Percentiles rank a stretch among this genome's conserved stretches.
These are phyloP conservation scores for Echites panduratus DNA, from an alignment of 257 asterid species.

Conservation along the genomic window DNA sequence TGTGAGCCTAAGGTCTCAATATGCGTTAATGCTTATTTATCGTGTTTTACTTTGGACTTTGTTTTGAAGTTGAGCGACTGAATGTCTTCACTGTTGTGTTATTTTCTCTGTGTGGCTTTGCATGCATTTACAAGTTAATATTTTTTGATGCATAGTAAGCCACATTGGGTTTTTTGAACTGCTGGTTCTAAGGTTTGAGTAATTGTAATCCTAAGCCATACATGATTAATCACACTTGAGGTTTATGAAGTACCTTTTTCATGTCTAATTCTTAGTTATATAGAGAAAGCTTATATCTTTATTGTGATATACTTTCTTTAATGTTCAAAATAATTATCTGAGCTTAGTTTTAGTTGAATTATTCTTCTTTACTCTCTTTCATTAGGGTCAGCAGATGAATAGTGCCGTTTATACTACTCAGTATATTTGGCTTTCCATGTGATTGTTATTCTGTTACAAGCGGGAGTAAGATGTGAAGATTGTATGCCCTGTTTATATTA, in stretches of 20 bases:
- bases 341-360: neutral
- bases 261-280: neutral
- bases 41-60: neutral
- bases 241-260: neutral
- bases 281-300: neutral
- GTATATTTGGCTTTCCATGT: neutral
- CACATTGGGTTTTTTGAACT: neutral
- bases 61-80: constrained; percentile 3
- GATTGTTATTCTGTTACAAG: neutral
- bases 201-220: neutral
- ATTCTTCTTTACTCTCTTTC: neutral
- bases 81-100: neutral
- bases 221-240: neutral
- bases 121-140: constrained; percentile 2
- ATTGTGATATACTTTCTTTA: neutral
- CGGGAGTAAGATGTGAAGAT: neutral
- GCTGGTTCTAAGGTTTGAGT: neutral
- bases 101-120: neutral
- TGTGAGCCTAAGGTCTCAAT: constrained; percentile 8
- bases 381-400: neutral
- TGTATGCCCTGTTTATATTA: neutral
- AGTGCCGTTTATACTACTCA: neutral
- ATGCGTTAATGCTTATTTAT: constrained; percentile 10
- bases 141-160: neutral
- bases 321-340: neutral